Conservation (phyloP, 2,329 filamentous ascomycete genomes). For the Aspergillus jensenii region DNA sequence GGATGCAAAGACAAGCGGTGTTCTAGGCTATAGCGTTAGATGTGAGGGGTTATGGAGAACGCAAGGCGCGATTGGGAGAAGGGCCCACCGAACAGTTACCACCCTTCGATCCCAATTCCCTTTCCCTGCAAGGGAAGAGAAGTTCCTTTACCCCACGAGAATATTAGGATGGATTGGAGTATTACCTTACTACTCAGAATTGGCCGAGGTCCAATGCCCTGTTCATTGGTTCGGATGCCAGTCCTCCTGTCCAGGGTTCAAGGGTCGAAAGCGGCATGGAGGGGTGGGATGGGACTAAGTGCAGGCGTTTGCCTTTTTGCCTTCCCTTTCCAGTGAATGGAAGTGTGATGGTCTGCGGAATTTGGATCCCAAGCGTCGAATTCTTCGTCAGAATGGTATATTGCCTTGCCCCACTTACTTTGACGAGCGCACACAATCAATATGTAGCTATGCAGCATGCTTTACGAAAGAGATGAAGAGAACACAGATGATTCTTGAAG, state of each 20-base stretch:
- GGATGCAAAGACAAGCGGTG: neutral
- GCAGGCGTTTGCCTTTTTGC: neutral
- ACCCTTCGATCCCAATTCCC: too few species aligned
- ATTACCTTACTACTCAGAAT: neutral
- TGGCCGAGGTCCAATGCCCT: neutral
- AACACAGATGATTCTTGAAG: neutral
- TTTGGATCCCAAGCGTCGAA: neutral
- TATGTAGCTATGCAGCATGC: neutral
- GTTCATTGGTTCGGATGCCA: neutral
- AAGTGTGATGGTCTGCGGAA: neutral
- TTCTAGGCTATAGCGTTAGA: neutral
- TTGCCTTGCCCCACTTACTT: neutral
- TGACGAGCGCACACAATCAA: neutral
- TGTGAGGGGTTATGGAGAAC: neutral
- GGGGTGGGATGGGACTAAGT: neutral
- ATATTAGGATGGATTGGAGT: neutral
- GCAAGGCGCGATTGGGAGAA: neutral
- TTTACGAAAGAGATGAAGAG: neutral
- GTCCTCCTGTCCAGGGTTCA: neutral
- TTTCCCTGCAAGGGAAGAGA: neutral
- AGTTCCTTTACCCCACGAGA: neutral
- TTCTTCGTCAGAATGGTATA: neutral
- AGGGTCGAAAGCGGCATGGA: neutral
- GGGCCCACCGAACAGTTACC: neutral
- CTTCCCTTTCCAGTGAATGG: neutral